phyloP scores from a whole-genome alignment of 202 grass and related monocot genomes.

The Sporobolus alterniflorus region DNA sequence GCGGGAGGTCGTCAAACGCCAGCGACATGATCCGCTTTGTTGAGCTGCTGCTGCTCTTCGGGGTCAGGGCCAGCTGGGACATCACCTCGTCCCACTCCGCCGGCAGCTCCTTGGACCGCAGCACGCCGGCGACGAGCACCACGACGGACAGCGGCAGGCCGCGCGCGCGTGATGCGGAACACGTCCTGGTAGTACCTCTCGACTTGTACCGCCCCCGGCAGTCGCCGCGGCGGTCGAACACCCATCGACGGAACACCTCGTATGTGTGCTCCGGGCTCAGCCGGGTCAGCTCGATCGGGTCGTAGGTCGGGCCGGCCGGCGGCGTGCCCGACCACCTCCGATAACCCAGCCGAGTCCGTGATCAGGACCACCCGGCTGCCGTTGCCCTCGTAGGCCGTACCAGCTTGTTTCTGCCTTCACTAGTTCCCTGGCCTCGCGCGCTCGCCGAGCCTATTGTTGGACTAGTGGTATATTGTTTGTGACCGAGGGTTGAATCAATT shows the following conservation, averaged over 20 bases:
- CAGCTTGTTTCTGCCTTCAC: too few relatives aligned
- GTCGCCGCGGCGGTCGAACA: constrained; percentile 49
- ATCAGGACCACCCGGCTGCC: constrained; percentile 66
- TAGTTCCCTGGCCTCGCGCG: too few relatives aligned
- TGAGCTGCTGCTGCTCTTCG: background rate
- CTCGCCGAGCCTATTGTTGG: too few relatives aligned
- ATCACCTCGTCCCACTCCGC: constrained; percentile 65
- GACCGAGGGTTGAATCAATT: too few relatives aligned
- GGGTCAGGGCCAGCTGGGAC: constrained; percentile 32
- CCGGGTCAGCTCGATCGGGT: constrained; percentile 13
- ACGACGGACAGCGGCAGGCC: constrained; percentile 65
- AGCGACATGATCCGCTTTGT: constrained; percentile 53
- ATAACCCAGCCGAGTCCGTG: constrained; percentile 29
- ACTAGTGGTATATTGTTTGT: too few relatives aligned
- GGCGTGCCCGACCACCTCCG: constrained; percentile 33
- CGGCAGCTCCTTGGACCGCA: constrained; percentile 60
- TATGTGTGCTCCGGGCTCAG: constrained; percentile 53
- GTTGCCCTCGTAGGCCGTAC: constrained; percentile 51
- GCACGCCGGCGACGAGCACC: constrained; percentile 64
- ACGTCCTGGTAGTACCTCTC: constrained; percentile 54
- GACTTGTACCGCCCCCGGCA: constrained; percentile 39
- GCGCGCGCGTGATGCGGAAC: constrained; percentile 59
- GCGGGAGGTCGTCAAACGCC: constrained; percentile 53
- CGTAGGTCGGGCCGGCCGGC: background rate
- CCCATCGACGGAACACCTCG: constrained; percentile 54